phyloP scores from a whole-genome alignment of 2,329 filamentous ascomycete species.

The Bertia moriformis region DNA sequence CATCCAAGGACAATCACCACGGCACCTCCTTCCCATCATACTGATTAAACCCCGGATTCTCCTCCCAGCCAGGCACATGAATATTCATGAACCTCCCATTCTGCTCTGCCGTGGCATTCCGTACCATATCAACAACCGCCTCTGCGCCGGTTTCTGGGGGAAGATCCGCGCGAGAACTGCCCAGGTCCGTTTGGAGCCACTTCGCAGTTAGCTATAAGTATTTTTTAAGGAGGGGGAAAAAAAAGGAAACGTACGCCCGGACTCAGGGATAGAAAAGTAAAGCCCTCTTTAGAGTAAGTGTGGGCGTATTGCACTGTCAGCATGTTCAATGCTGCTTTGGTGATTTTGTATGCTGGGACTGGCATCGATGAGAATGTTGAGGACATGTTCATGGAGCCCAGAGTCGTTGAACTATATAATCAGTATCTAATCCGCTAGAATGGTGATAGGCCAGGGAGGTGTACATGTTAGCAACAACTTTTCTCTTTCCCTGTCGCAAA shows the following conservation, averaged over 20 bases:
- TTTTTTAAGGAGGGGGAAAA: conserved; percentile 1
- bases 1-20: not conserved
- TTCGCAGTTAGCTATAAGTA: not conserved
- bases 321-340: conserved; percentile 1
- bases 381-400: not conserved
- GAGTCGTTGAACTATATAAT: conserved; percentile 1
- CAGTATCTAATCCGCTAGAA: too few species aligned
- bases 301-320: not conserved
- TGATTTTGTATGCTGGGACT: not conserved
- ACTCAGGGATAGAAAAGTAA: not conserved
- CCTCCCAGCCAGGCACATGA: not conserved
- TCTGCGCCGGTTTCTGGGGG: not conserved
- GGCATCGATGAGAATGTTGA: not conserved
- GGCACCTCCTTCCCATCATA: conserved; percentile 1
- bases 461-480: not conserved
- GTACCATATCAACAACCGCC: not conserved
- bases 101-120: not conserved
- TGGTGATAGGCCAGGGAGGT: too few species aligned
- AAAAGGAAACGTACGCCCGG: not conserved
- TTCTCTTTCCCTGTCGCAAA: not conserved
- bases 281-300: not conserved
- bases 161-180: not conserved
- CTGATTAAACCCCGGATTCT: not conserved
- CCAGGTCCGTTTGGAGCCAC: conserved; percentile 1
- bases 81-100: not conserved